phyloP scores from a whole-genome alignment of 2,329 filamentous ascomycete genomes.

The Trichoderma oligosporum region DNA sequence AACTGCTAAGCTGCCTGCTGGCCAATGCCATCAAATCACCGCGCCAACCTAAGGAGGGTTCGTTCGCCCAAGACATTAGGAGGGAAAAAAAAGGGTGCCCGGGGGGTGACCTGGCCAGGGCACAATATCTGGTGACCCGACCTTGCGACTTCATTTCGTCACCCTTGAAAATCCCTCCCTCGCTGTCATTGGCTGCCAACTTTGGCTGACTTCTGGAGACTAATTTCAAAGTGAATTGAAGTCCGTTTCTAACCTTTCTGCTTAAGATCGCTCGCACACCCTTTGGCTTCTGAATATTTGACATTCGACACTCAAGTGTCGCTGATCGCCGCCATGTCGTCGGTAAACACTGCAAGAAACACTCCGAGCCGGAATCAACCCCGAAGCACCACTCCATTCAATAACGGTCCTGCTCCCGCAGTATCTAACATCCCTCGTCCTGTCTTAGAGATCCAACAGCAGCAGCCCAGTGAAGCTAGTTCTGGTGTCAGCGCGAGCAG shows the following conservation, averaged over 20 bases:
- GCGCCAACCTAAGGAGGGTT: slow-evolving; percentile 16
- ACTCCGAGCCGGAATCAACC: slow-evolving; percentile 60
- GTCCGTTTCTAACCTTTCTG: background rate
- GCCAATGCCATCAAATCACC: slow-evolving; percentile 15
- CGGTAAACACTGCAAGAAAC: slow-evolving; percentile 58
- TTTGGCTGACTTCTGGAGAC: slow-evolving; percentile 13
- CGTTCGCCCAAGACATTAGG: background rate
- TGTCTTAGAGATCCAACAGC: slow-evolving; percentile 60
- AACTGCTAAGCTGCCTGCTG: slow-evolving; percentile 14
- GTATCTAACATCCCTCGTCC: slow-evolving; percentile 69
- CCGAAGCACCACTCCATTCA: slow-evolving; percentile 57
- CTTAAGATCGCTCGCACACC: slow-evolving; percentile 4
- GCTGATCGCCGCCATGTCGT: slow-evolving; percentile 31
- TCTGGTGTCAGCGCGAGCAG: slow-evolving; percentile 84
- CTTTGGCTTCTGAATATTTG: background rate
- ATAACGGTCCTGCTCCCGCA: slow-evolving; percentile 43
- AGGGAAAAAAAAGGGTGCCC: slow-evolving; percentile 9
- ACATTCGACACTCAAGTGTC: slow-evolving; percentile 4
- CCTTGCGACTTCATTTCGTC: slow-evolving; percentile 19
- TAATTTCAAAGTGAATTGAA: slow-evolving; percentile 15
- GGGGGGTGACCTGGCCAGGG: slow-evolving; percentile 17
- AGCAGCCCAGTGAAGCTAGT: slow-evolving; percentile 53
- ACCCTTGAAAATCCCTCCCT: slow-evolving; percentile 21
- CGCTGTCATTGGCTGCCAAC: slow-evolving; percentile 20
- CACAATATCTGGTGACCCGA: slow-evolving; percentile 19